Percentiles rank a stretch among this genome's conserved stretches.
phyloP scores from a whole-genome alignment of 768 basidiomycete species.

The Vishniacozyma victoriae region DNA sequence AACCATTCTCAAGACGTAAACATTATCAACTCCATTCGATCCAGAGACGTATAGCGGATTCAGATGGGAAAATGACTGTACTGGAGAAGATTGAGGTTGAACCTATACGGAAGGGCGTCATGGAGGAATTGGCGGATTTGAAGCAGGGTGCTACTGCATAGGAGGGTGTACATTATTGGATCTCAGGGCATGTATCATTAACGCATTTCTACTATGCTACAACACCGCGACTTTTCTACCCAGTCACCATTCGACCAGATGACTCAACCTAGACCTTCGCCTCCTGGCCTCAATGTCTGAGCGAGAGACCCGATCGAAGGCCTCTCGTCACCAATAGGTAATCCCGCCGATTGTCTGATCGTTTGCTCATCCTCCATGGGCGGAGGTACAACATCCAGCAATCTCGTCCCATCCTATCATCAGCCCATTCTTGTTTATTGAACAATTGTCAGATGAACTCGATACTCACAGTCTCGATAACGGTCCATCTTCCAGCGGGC shows the following conservation, averaged over 20 bases:
- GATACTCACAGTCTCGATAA: constrained; percentile 35
- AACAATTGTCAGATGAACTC: background rate
- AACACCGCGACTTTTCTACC: too few species aligned
- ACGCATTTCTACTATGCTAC: too few species aligned
- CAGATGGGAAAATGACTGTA: background rate
- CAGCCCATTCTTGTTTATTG: background rate
- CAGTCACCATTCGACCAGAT: too few species aligned
- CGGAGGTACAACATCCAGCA: constrained; percentile 27
- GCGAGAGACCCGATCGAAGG: constrained; percentile 19
- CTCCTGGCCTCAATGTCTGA: constrained; percentile 18
- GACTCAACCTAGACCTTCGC: background rate
- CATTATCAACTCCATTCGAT: background rate
- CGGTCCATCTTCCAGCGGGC: constrained; percentile 27
- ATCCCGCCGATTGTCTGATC: constrained; percentile 22
- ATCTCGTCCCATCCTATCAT: constrained; percentile 25
- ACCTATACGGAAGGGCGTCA: too few species aligned
- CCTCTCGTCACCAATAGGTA: constrained; percentile 14
- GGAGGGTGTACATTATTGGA: too few species aligned
- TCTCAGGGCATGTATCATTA: too few species aligned
- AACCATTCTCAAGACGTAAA: background rate
- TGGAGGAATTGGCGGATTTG: too few species aligned
- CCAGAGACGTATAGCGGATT: background rate
- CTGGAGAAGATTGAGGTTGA: too few species aligned
- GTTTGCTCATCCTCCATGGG: constrained; percentile 30
- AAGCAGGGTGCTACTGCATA: too few species aligned